Evolutionary conservation across 129 eudicot genomes (phyloP).

Genomic region (Sambucus nigra): DNA sequence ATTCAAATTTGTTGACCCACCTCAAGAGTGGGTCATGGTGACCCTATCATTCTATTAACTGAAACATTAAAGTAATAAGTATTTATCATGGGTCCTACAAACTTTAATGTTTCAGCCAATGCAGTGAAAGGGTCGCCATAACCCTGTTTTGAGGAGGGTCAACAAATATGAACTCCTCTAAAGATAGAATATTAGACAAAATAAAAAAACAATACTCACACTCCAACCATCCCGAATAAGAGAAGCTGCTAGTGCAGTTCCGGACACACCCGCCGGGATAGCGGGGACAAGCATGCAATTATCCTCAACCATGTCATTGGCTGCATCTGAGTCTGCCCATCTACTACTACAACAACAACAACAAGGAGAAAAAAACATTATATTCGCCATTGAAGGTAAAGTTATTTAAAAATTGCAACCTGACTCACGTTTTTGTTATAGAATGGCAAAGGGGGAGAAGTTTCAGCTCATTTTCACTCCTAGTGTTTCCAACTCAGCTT

Average conservation of each 20-base stretch:
- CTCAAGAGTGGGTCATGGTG: too few relatives aligned
- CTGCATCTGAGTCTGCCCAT: conserved; percentile 24
- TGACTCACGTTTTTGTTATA: conserved; percentile 29
- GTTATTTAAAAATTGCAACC: background rate
- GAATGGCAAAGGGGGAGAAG: conserved; percentile 49
- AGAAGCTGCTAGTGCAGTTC: conserved; percentile 95
- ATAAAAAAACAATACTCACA: conserved; percentile 20
- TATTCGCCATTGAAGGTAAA: too few relatives aligned
- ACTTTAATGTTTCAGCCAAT: too few relatives aligned
- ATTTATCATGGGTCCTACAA: too few relatives aligned
- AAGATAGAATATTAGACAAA: background rate
- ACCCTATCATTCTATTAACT: too few relatives aligned
- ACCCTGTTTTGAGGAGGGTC: too few relatives aligned
- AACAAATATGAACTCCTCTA: background rate
- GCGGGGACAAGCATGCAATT: conserved; percentile 54
- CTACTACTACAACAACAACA: conserved; percentile 7
- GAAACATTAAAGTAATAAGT: too few relatives aligned
- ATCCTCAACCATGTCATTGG: conserved; percentile 19
- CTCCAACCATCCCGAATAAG: conserved; percentile 98
- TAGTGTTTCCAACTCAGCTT: conserved; percentile 50
- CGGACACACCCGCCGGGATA: conserved; percentile 76
- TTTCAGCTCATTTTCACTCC: conserved; percentile 48
- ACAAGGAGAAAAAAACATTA: background rate
- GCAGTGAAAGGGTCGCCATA: too few relatives aligned
- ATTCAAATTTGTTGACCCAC: too few relatives aligned